A percentile compares a stretch with the other conserved stretches of the same genome.
These are phyloP conservation scores for Dactylellina leptospora DNA, from an alignment of 2,329 filamentous ascomycete species.

Conservation along the genomic window DNA sequence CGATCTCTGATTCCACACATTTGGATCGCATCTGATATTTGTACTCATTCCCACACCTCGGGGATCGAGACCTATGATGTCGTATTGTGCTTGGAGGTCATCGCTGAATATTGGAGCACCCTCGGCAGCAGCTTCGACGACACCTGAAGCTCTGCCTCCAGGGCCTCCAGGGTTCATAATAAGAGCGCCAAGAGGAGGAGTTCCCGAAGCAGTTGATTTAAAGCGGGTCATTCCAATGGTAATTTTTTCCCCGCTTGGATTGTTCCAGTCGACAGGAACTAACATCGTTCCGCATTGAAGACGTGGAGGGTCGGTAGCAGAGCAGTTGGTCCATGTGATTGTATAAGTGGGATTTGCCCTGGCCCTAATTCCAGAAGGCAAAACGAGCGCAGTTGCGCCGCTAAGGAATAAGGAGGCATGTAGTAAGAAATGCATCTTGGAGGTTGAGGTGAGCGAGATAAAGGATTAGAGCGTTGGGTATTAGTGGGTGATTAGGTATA, in stretches of 20 bases:
- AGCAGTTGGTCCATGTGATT: slow-evolving; percentile 9
- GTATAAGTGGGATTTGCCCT: neutral
- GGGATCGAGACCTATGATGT: slow-evolving; percentile 63
- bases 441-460: neutral
- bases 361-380: neutral
- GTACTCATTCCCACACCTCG: slow-evolving; percentile 62
- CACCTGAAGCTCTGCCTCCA: slow-evolving; percentile 58
- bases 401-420: neutral
- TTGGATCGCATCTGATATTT: slow-evolving; percentile 60
- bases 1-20: slow-evolving; percentile 60
- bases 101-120: slow-evolving; percentile 53
- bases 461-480: neutral
- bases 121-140: slow-evolving; percentile 52
- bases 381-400: slow-evolving; percentile 6
- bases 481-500: neutral
- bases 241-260: slow-evolving; percentile 2
- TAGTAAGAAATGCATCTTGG: slow-evolving; percentile 8
- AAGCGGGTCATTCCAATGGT: slow-evolving; percentile 7
- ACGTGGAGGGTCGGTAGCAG: neutral
- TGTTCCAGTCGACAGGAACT: neutral
- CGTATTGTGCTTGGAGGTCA: slow-evolving; percentile 59
- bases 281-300: slow-evolving; percentile 13
- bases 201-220: neutral
- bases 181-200: slow-evolving; percentile 58
- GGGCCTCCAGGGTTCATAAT: slow-evolving; percentile 63